Evolutionary conservation across 148 eudicot genomes (phyloP).

Genomic region (Arbutus unedo): DNA sequence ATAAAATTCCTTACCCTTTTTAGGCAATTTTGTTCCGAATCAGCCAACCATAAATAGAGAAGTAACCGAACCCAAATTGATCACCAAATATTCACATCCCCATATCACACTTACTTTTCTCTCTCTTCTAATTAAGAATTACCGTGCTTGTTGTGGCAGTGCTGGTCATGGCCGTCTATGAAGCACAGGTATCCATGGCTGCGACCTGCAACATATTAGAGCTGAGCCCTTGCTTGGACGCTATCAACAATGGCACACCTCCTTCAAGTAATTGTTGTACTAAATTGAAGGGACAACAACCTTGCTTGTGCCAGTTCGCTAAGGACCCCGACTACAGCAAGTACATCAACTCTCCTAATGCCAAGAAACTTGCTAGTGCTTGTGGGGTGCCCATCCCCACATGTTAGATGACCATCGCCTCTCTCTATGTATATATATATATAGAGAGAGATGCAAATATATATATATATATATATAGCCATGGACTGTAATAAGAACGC

Average conservation of each 20-base stretch:
- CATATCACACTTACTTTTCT: not conserved
- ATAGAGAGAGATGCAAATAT: too few relatives aligned
- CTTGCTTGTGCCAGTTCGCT: not conserved
- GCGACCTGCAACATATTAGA: not conserved
- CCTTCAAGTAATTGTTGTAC: not conserved
- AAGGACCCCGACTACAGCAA: not conserved
- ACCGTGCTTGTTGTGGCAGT: not conserved
- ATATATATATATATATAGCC: too few relatives aligned
- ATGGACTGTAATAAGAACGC: not conserved
- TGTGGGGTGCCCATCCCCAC: not conserved
- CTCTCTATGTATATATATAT: too few relatives aligned
- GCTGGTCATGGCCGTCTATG: not conserved
- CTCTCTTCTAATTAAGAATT: not conserved
- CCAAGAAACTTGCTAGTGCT: not conserved
- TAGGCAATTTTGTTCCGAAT: not conserved
- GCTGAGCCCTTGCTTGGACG: not conserved
- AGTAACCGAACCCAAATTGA: not conserved
- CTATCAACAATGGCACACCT: not conserved
- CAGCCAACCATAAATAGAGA: not conserved
- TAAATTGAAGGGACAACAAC: not conserved
- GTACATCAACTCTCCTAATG: not conserved
- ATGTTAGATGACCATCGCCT: not conserved
- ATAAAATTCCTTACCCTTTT: not conserved
- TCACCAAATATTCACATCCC: not conserved
- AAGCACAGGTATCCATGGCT: not conserved